A percentile compares a stretch with the other conserved stretches of the same genome.
phyloP scores from a whole-genome alignment of 2,329 filamentous ascomycete species.

The Claviceps maximensis region DNA sequence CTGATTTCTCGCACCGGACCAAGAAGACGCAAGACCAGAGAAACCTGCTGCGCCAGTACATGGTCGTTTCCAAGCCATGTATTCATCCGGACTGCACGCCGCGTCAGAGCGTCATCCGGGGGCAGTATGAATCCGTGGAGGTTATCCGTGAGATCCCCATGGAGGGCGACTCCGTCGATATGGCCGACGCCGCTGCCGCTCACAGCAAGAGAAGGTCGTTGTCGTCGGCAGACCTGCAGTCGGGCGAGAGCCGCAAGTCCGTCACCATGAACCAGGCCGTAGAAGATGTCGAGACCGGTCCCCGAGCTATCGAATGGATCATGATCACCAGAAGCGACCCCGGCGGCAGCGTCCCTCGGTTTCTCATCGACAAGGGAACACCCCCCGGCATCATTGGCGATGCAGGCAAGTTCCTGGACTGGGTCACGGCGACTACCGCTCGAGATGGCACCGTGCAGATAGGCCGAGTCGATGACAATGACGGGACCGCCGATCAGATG shows the following conservation, averaged over 20 bases:
- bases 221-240: constrained; percentile 19
- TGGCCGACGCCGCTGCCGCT: neutral
- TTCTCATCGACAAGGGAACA: constrained; percentile 83
- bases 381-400: constrained; percentile 69
- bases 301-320: constrained; percentile 59
- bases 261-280: constrained; percentile 8
- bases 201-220: constrained; percentile 18
- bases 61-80: constrained; percentile 80
- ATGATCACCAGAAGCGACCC: constrained; percentile 88
- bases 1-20: constrained; percentile 32
- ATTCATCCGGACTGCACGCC: constrained; percentile 59
- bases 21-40: constrained; percentile 12
- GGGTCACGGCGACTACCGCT: constrained; percentile 37
- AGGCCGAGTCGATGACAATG: neutral
- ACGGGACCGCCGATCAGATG: too few species aligned
- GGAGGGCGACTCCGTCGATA: constrained; percentile 16
- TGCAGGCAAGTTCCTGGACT: constrained; percentile 69
- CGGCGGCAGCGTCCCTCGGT: constrained; percentile 74
- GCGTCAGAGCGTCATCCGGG: constrained; percentile 63
- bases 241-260: constrained; percentile 15
- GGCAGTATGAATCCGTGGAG: constrained; percentile 84
- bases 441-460: constrained; percentile 9
- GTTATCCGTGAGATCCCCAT: constrained; percentile 72
- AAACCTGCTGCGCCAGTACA: constrained; percentile 49
- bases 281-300: constrained; percentile 20